A percentile compares a stretch with the other conserved stretches of the same genome.
Conservation (phyloP, 1,139 yeast species). For the Saccharomycopsis hybrid region DNA sequence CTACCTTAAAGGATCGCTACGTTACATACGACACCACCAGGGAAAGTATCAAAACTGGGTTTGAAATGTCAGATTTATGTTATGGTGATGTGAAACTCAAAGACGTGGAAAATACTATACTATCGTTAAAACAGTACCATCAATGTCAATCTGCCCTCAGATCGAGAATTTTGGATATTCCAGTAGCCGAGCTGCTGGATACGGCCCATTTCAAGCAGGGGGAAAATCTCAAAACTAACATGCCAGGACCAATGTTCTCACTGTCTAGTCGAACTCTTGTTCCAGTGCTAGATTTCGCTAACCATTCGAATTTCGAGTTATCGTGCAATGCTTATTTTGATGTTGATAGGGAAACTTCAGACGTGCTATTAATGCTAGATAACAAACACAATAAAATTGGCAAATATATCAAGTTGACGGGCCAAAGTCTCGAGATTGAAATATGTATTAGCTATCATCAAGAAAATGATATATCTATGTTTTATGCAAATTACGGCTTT, state of each 20-base stretch:
- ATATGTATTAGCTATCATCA: slow-evolving; percentile 6
- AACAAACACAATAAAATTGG: not conserved
- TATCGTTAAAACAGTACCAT: slow-evolving; percentile 4
- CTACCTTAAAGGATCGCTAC: too few species aligned
- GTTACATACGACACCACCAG: too few species aligned
- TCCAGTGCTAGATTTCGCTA: slow-evolving; percentile 13
- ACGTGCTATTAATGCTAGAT: not conserved
- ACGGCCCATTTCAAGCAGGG: too few species aligned
- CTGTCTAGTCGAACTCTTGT: not conserved
- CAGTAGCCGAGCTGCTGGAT: not conserved
- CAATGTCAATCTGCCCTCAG: slow-evolving; percentile 5
- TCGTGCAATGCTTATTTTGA: slow-evolving; percentile 9
- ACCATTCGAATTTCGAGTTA: not conserved
- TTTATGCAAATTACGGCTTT: slow-evolving; percentile 5
- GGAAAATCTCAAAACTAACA: not conserved
- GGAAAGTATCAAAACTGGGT: too few species aligned
- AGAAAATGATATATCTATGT: not conserved
- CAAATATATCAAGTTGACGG: not conserved
- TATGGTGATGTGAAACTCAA: too few species aligned
- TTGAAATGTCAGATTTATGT: too few species aligned
- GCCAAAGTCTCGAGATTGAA: not conserved
- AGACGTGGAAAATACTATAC: not conserved
- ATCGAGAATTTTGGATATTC: slow-evolving; percentile 8
- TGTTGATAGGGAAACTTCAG: slow-evolving; percentile 1
- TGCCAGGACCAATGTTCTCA: not conserved